Evolutionary conservation across 176 grass and related monocot species (phyloP).

Genomic region (Paspalum notatum): DNA sequence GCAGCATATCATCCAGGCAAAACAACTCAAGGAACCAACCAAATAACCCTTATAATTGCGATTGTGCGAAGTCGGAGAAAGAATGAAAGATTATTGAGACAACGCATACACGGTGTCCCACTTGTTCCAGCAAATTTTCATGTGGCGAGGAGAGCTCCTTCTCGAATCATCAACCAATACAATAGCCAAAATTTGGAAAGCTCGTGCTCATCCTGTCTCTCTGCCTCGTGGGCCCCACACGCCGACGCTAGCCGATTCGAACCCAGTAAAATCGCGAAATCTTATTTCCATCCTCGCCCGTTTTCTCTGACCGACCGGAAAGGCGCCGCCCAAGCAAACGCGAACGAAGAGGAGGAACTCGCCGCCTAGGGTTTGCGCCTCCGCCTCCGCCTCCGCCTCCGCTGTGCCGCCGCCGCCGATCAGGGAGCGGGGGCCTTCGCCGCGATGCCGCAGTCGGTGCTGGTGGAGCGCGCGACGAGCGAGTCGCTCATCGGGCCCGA

Average conservation of each 20-base stretch:
- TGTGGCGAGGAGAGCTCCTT: background rate
- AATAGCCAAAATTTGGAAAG: background rate
- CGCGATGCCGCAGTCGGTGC: conserved; percentile 50
- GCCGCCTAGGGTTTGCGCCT: conserved; percentile 48
- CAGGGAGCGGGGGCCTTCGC: background rate
- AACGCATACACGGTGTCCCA: too few relatives aligned
- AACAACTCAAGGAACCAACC: too few relatives aligned
- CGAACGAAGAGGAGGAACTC: conserved; percentile 2
- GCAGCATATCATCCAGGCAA: too few relatives aligned
- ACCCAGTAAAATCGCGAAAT: conserved; percentile 6
- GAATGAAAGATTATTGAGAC: too few relatives aligned
- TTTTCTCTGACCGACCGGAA: conserved; percentile 26
- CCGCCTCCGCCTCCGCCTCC: background rate
- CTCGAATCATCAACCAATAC: background rate
- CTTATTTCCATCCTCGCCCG: conserved; percentile 34
- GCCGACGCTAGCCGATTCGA: background rate
- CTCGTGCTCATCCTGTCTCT: background rate
- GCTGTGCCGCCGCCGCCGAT: background rate
- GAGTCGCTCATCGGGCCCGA: conserved; percentile 79
- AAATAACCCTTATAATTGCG: too few relatives aligned
- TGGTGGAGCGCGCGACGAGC: conserved; percentile 89
- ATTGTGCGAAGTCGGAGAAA: too few relatives aligned
- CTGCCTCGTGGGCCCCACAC: background rate
- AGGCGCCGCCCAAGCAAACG: conserved; percentile 36
- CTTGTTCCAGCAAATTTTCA: too few relatives aligned